Base-by-base conservation (phyloP, 257 asterid species). In the Thymus quinquecostatus region DNA sequence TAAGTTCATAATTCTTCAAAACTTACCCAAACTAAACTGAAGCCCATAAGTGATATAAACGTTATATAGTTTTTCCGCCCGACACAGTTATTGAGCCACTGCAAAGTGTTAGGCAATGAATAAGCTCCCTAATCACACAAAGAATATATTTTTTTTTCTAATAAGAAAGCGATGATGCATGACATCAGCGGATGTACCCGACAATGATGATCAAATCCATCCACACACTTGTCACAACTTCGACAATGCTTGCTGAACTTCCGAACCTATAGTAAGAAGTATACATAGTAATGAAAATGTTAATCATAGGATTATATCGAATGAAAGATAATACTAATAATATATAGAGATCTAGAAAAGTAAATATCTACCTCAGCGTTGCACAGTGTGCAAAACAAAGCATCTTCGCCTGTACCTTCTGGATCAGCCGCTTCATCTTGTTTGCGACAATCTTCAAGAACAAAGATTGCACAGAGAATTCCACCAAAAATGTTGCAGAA, bases 31-130 rank as follows among this genome's bases (percentile, higher is more conserved):
- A 92, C 77, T 79, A 95, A 85, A 78, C 99, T 89, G 77, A 72
- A 61, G 77, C 87, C 97, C 99, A 95, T 95, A 47, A 95, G 90
- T 53, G 85, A 80, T 73, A 95, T 86, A 79, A 95, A 95, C 5
- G 98, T 89, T 6, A 51, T 75, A 70, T 95, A 95, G 83, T 95
- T 95, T 75, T 92, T 95, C 53, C 96, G 85, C 43, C 99, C 98
- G 28, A 95, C 98, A 68, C 99, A 95, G 82, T 95, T 95, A 74
- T 95, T 95, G 70, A 95, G 95, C 99, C 99, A 95, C 99, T 95
- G 83, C 71, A 83, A 68, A 43, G 33, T 12, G 32, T 65, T 58
- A 77, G 4, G 70, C 4, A 34, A 75, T 60, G 56, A 74, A 58
- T 82, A 77, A 84, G 83, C 69, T 80, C 74, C 76, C 56, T 53